Percentiles rank a stretch among this genome's conserved stretches.
Conservation (phyloP, 2,329 filamentous ascomycete species). For the Monosporascus ibericus region DNA sequence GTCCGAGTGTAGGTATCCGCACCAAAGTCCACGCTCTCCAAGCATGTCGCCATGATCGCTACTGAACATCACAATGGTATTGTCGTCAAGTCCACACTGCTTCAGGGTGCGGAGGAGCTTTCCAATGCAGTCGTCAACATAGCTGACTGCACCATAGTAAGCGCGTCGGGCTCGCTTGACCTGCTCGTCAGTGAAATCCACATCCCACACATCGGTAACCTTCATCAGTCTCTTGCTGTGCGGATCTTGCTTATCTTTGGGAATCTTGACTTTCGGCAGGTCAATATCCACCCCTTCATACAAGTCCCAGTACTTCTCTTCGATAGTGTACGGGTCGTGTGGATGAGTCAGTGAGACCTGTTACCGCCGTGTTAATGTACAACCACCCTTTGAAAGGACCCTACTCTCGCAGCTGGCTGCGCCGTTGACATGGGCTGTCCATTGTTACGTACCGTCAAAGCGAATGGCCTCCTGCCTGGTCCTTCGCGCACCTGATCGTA, state of each 20-base stretch:
- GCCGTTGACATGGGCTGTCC: no score
- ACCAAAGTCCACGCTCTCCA: conserved; percentile 84
- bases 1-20: conserved; percentile 9
- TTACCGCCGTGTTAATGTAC: background rate
- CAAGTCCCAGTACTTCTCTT: conserved; percentile 86
- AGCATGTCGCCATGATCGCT: conserved; percentile 96
- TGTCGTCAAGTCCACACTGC: conserved; percentile 70
- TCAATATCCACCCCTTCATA: conserved; percentile 87
- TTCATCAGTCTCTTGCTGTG: conserved; percentile 84
- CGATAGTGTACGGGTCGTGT: conserved; percentile 92
- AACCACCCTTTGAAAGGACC: background rate
- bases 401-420: background rate
- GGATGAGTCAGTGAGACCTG: conserved; percentile 85
- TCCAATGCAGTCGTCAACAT: conserved; percentile 89
- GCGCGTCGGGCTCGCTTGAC: conserved; percentile 79
- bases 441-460: conserved; percentile 57
- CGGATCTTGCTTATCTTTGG: conserved; percentile 74
- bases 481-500: conserved; percentile 86
- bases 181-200: conserved; percentile 77
- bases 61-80: conserved; percentile 88
- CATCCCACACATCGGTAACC: conserved; percentile 80
- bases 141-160: conserved; percentile 90
- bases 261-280: conserved; percentile 70
- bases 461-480: conserved; percentile 69
- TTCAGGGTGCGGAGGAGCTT: conserved; percentile 72